Base-by-base conservation (phyloP, 352 stramenopile genomes). In the Hyaloperonospora arabidopsidis region DNA sequence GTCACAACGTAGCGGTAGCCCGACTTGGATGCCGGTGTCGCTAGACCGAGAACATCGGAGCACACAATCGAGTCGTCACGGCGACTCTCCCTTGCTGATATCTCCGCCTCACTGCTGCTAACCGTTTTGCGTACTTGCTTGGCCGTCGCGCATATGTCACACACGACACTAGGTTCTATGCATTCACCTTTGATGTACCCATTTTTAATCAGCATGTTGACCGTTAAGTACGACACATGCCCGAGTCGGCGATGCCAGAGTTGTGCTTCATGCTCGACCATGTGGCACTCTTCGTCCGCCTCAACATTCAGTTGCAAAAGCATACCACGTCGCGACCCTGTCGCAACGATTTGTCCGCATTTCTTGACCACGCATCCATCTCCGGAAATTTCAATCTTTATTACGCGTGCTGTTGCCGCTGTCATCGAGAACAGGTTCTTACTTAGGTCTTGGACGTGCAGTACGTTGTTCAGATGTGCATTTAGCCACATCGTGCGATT, bases 1-100 rank as follows among this genome's bases (percentile, higher is more conserved):
- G 36, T 43, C n/a, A 18, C n/a, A 5, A 43, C 36, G 36, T 43
- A 43, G 36, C 36, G 36, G 36, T 43, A 43, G 6, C 36, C 36
- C 5, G 36, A 43, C n/a, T 43, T 43, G 36, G 36, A 43, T 43
- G 36, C 36, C n/a, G 36, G 36, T 14, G 36, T 43, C 11, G 17
- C n/a, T 43, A 5, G 36, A 7, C n/a, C n/a, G n/a, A n/a, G n/a
- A n/a, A n/a, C n/a, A n/a, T n/a, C n/a, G n/a, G n/a, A n/a, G n/a
- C n/a, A 15, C 36, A 19, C 11, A 18, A 15, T 15, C 14, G 36
- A 43, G 36, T 43, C 36, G 4, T 19, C 36, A 18, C 36, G 36
- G 6, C 36, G 36, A 43, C 36, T 43, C 36, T 43, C n/a, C 11
- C 14, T 43, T 6, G n/a, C 36, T 18, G 14, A n/a, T n/a, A n/a